Conservation (phyloP, 2,329 filamentous ascomycete genomes). For the Aspergillus ochraceus region DNA sequence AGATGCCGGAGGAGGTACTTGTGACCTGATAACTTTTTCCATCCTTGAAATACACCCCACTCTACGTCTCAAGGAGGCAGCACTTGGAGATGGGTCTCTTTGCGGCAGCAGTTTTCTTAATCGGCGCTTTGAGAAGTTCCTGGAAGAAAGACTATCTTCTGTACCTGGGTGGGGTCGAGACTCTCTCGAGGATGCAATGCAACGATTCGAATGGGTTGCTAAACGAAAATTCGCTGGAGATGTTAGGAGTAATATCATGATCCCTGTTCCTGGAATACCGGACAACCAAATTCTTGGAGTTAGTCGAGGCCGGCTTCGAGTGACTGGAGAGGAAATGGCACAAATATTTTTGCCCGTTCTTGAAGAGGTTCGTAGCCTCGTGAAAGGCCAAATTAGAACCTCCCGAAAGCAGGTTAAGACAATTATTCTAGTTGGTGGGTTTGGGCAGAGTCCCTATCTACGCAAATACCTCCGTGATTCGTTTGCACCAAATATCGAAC, state of each 20-base stretch:
- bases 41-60: conserved; percentile 24
- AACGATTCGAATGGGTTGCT: conserved; percentile 24
- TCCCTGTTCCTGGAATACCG: conserved; percentile 25
- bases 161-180: conserved; percentile 23
- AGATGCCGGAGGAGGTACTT: conserved; percentile 30
- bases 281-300: conserved; percentile 20
- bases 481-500: conserved; percentile 15
- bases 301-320: conserved; percentile 20
- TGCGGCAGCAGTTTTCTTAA: conserved; percentile 33
- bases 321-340: conserved; percentile 18
- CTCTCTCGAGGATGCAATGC: conserved; percentile 26
- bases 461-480: conserved; percentile 17
- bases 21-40: conserved; percentile 32
- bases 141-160: conserved; percentile 16
- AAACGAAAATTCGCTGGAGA: conserved; percentile 27
- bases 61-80: conserved; percentile 25
- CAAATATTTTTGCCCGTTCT: conserved; percentile 24
- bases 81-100: conserved; percentile 21
- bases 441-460: conserved; percentile 29
- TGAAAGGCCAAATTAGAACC: conserved; percentile 46
- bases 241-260: conserved; percentile 13
- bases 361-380: conserved; percentile 18
- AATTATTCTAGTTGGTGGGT: conserved; percentile 31
- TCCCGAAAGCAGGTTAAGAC: conserved; percentile 60
- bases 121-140: conserved; percentile 23